Conservation (phyloP, 2,329 filamentous ascomycete species). For the Macrophomina tecta region DNA sequence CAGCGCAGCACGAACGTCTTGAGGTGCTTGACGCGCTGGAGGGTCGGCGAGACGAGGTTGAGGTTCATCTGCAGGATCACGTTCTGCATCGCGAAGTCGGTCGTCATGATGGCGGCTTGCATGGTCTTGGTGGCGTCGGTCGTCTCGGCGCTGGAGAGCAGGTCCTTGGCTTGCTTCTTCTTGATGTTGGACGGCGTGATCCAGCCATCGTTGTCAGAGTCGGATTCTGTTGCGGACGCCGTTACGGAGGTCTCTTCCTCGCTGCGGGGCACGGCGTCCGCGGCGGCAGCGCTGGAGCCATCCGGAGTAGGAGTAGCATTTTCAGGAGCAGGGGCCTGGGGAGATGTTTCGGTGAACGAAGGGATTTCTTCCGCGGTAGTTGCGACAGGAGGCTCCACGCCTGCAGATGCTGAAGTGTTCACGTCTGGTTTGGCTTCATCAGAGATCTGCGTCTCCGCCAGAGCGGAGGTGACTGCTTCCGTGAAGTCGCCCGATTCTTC, state of each 20-base stretch:
- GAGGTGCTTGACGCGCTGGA: slow-evolving; percentile 81
- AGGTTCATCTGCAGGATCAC: slow-evolving; percentile 94
- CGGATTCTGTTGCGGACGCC: slow-evolving; percentile 35
- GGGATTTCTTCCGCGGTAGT: not conserved
- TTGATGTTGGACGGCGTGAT: slow-evolving; percentile 94
- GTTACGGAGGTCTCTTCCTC: not conserved
- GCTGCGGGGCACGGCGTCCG: not conserved
- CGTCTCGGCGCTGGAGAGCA: slow-evolving; percentile 49
- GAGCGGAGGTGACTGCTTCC: slow-evolving; percentile 15
- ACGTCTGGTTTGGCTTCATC: not conserved
- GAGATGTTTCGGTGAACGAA: too few species aligned
- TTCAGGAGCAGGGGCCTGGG: not conserved
- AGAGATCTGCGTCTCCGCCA: slow-evolving; percentile 6
- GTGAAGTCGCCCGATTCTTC: not conserved
- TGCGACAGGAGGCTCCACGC: not conserved
- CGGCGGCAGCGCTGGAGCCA: not conserved
- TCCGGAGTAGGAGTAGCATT: not conserved
- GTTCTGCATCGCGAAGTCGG: slow-evolving; percentile 98
- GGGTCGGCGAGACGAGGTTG: slow-evolving; percentile 78
- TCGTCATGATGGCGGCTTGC: slow-evolving; percentile 89
- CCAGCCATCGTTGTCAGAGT: slow-evolving; percentile 75
- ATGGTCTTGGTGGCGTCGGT: slow-evolving; percentile 66
- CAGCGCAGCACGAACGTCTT: slow-evolving; percentile 91
- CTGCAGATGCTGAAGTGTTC: not conserved
- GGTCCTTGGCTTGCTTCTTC: slow-evolving; percentile 76